These are phyloP conservation scores for Heliamphora exappendiculata DNA, from an alignment of 148 eudicot species.

Conservation along the genomic window DNA sequence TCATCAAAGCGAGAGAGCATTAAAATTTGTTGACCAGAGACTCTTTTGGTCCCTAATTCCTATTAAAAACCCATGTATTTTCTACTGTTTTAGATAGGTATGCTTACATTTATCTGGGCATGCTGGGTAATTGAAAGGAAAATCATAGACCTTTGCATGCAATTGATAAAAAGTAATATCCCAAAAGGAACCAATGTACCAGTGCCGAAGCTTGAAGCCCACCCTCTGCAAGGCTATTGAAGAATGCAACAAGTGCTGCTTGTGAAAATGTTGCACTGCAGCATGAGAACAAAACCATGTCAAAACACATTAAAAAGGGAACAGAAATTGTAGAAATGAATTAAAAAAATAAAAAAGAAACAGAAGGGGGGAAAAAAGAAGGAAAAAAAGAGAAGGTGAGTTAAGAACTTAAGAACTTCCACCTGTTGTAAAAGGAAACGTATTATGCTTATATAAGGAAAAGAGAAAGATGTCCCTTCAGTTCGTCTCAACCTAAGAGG, in stretches of 20 bases:
- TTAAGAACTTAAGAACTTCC: neutral
- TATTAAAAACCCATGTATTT: no score
- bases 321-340: neutral
- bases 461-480: neutral
- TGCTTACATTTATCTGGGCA: neutral
- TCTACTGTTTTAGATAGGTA: no score
- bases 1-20: neutral
- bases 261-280: slow-evolving; percentile 52
- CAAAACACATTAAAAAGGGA: neutral
- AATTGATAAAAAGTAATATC: neutral
- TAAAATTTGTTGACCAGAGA: neutral
- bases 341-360: neutral
- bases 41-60: neutral
- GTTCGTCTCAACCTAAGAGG: neutral
- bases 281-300: neutral
- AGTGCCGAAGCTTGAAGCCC: slow-evolving; percentile 48
- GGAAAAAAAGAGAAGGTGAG: neutral
- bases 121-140: neutral
- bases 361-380: no score
- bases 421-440: neutral
- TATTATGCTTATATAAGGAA: neutral
- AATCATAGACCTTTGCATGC: neutral
- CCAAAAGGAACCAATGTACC: slow-evolving; percentile 28
- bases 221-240: slow-evolving; percentile 50
- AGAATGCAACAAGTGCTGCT: slow-evolving; percentile 53